Evolutionary conservation across 805 yeast genomes (phyloP).

Genomic region (Candida vartiovaarae): DNA sequence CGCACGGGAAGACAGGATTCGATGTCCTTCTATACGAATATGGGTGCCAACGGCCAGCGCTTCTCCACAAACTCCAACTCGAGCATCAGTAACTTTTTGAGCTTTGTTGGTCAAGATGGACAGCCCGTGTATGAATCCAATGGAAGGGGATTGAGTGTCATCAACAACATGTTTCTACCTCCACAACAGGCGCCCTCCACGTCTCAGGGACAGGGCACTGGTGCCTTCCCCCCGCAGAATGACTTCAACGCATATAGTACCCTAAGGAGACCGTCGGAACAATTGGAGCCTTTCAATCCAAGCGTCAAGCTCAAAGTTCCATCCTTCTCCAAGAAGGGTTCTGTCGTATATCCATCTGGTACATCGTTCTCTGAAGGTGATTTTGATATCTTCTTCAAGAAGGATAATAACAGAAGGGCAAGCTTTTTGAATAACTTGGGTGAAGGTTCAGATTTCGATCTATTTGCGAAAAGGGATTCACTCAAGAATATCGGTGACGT

Average conservation of each 20-base stretch:
- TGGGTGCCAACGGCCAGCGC: constrained; percentile 17
- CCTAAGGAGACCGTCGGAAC: constrained; percentile 41
- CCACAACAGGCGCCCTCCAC: constrained; percentile 5
- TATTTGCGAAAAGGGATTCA: constrained; percentile 24
- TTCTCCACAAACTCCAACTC: constrained; percentile 26
- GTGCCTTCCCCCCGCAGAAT: background rate
- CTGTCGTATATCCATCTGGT: constrained; percentile 4
- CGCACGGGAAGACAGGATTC: constrained; percentile 23
- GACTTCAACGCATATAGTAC: constrained; percentile 23
- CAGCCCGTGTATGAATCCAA: constrained; percentile 14
- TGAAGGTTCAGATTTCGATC: constrained; percentile 22
- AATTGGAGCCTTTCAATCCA: constrained; percentile 40
- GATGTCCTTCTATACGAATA: constrained; percentile 20
- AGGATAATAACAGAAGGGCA: constrained; percentile 22
- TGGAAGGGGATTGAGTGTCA: constrained; percentile 22
- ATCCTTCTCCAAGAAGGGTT: constrained; percentile 17
- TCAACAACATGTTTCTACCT: constrained; percentile 21
- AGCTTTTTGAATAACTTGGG: constrained; percentile 21
- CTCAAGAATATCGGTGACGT: constrained; percentile 15
- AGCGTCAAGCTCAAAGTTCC: constrained; percentile 24
- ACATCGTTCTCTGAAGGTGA: constrained; percentile 14
- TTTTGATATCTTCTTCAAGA: constrained; percentile 21
- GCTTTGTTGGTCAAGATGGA: constrained; percentile 3
- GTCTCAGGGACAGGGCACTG: background rate
- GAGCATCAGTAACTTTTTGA: constrained; percentile 18